Evolutionary conservation across 176 grass and related monocot species (phyloP).

Genomic region (Leersia perrieri): DNA sequence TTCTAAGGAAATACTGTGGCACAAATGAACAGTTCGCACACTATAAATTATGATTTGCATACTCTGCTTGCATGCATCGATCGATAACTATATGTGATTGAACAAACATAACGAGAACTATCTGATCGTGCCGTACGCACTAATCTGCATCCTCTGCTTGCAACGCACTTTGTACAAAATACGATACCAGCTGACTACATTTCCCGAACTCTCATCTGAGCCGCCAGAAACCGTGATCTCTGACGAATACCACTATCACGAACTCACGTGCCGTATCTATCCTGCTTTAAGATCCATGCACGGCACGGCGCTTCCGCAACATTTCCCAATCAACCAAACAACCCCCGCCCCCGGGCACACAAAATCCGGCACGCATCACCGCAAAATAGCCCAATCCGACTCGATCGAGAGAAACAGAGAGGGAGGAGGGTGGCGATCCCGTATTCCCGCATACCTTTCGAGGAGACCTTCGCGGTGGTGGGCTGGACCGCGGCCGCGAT

Average conservation of each 20-base stretch:
- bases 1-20: not conserved
- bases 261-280: constrained; percentile 1
- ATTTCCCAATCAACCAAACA: constrained; percentile 7
- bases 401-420: not conserved
- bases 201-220: not conserved
- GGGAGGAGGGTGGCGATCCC: not conserved
- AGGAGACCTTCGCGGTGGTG: constrained; percentile 63
- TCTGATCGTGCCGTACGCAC: not conserved
- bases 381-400: not conserved
- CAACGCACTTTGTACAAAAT: constrained; percentile 14
- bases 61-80: constrained; percentile 4
- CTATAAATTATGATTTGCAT: constrained; percentile 3
- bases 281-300: constrained; percentile 26
- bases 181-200: not conserved
- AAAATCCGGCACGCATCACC: not conserved
- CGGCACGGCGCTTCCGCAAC: constrained; percentile 5
- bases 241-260: not conserved
- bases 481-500: constrained; percentile 45
- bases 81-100: too few relatives aligned
- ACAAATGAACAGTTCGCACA: not conserved
- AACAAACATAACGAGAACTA: too few relatives aligned
- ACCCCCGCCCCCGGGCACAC: not conserved
- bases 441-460: constrained; percentile 62
- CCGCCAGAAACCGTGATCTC: constrained; percentile 26
- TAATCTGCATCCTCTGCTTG: constrained; percentile 29